Evolutionary conservation across 2,329 filamentous ascomycete species (phyloP).

Genomic region (Alternaria arbusti): DNA sequence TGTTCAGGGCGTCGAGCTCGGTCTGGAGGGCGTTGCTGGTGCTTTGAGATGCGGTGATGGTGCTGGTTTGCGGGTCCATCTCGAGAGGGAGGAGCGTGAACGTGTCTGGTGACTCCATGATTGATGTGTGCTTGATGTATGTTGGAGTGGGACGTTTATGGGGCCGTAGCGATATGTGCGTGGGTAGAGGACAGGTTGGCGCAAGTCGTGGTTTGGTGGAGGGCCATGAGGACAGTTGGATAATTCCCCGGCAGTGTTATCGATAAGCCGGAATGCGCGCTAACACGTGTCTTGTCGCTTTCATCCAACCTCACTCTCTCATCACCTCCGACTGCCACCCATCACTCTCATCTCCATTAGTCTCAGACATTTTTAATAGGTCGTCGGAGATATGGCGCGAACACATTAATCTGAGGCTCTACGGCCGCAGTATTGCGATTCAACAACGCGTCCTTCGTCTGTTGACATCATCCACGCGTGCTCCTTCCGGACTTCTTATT

Average conservation of each 20-base stretch:
- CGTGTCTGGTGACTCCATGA: conserved; percentile 59
- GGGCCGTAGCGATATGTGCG: neutral
- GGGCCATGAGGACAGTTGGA: conserved; percentile 32
- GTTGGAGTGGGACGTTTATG: neutral
- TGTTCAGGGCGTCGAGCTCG: conserved; percentile 74
- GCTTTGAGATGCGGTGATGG: conserved; percentile 61
- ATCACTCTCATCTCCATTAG: neutral
- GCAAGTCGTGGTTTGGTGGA: conserved; percentile 6
- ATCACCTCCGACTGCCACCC: neutral
- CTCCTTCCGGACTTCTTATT: too few species aligned
- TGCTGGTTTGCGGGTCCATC: conserved; percentile 82
- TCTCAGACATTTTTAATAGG: neutral
- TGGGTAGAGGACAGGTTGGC: neutral
- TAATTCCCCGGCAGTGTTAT: conserved; percentile 17
- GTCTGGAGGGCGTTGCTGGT: conserved; percentile 44
- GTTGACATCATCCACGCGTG: too few species aligned
- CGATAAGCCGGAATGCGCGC: conserved; percentile 21
- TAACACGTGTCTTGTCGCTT: conserved; percentile 14
- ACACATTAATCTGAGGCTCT: too few species aligned
- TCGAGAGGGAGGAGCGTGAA: conserved; percentile 84
- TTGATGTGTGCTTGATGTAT: neutral
- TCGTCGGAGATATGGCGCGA: neutral
- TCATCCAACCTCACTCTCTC: neutral
- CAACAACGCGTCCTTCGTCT: too few species aligned
- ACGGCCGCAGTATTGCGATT: neutral